These are phyloP conservation scores for Nannizzia gypsea DNA, from an alignment of 2,329 filamentous ascomycete genomes.

Conservation along the genomic window DNA sequence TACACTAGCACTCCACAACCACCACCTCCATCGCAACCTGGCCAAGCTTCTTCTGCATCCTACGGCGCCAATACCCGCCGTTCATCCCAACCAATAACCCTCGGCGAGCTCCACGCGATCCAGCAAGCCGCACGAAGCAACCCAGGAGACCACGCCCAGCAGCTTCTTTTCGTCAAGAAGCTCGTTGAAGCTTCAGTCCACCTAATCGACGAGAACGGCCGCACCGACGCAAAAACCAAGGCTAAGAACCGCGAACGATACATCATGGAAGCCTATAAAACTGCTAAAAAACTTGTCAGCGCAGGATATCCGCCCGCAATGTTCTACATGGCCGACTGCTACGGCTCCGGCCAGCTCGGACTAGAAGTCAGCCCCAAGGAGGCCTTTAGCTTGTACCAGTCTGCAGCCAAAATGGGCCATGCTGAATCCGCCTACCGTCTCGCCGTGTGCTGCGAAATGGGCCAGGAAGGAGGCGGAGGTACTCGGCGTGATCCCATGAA, in stretches of 20 bases:
- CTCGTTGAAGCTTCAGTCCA: conserved; percentile 73
- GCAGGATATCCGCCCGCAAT: conserved; percentile 71
- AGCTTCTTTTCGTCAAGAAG: conserved; percentile 66
- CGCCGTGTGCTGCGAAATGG: conserved; percentile 94
- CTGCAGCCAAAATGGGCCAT: conserved; percentile 80
- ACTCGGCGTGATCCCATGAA: conserved; percentile 84
- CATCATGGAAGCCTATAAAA: conserved; percentile 73
- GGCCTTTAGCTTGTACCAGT: conserved; percentile 86
- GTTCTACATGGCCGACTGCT: conserved; percentile 85
- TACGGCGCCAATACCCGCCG: background rate
- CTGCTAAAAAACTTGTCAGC: conserved; percentile 73
- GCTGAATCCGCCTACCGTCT: conserved; percentile 82
- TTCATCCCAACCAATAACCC: conserved; percentile 43
- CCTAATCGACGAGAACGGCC: conserved; percentile 63
- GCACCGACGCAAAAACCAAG: conserved; percentile 53
- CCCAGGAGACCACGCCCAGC: conserved; percentile 58
- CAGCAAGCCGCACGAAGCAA: conserved; percentile 58
- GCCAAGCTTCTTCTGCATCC: conserved; percentile 3
- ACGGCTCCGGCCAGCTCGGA: conserved; percentile 70
- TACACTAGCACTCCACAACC: conserved; percentile 35
- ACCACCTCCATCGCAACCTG: conserved; percentile 21
- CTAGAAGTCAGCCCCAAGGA: conserved; percentile 76
- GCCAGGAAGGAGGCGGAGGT: conserved; percentile 84
- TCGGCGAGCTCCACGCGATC: conserved; percentile 64
- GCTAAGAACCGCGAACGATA: conserved; percentile 67